Percentiles rank a stretch among this genome's conserved stretches.
Evolutionary conservation across 2,329 filamentous ascomycete species (phyloP).

Genomic region (Lecanoromycetidae sp.): DNA sequence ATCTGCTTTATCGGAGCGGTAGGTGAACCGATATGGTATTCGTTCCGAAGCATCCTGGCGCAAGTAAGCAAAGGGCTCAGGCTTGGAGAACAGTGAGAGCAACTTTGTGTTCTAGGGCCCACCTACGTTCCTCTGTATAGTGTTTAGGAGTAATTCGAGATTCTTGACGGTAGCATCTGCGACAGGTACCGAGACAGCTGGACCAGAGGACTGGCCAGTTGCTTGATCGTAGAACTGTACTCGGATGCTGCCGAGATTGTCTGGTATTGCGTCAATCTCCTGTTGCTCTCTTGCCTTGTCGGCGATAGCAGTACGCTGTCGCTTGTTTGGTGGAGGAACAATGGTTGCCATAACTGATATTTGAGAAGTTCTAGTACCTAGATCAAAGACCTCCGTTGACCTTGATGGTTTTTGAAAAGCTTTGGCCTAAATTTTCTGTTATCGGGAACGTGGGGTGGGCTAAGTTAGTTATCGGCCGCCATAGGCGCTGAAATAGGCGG

Average conservation of each 20-base stretch:
- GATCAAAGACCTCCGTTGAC: too few relatives aligned
- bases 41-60: conserved; percentile 45
- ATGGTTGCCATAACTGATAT: conserved; percentile 61
- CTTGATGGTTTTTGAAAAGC: neutral
- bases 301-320: conserved; percentile 64
- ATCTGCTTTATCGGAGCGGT: conserved; percentile 33
- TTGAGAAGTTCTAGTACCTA: neutral
- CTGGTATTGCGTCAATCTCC: conserved; percentile 54
- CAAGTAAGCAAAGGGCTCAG: neutral
- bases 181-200: conserved; percentile 62
- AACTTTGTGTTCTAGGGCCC: conserved; percentile 16
- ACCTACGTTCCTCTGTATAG: conserved; percentile 61
- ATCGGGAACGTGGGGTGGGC: neutral
- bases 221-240: conserved; percentile 81
- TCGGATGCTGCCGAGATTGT: conserved; percentile 63
- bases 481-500: neutral
- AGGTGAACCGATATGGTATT: conserved; percentile 56
- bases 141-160: conserved; percentile 75
- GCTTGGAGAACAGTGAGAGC: conserved; percentile 3
- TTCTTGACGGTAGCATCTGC: conserved; percentile 82
- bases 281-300: conserved; percentile 64
- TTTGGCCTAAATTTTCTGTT: neutral
- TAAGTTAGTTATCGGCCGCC: too few relatives aligned
- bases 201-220: conserved; percentile 54
- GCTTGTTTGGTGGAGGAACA: conserved; percentile 73